Percentiles rank a stretch among this genome's conserved stretches.
Evolutionary conservation across 768 basidiomycete species (phyloP).

Genomic region (Trichaptum fuscoviolaceum): DNA sequence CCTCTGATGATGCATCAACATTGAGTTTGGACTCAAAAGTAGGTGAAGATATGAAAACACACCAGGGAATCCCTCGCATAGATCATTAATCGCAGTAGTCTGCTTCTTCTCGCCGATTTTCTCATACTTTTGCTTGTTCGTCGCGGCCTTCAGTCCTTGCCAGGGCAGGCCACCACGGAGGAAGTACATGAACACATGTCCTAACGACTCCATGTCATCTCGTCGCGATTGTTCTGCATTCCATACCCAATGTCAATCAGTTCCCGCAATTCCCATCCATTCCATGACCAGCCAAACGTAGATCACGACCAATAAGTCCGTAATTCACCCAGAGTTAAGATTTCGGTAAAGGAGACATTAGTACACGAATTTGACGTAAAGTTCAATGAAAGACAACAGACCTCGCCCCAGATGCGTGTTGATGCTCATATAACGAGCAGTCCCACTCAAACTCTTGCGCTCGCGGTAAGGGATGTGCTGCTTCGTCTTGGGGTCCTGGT

Average conservation of each 20-base stretch:
- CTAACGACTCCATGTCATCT: constrained; percentile 94
- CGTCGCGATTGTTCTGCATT: constrained; percentile 61
- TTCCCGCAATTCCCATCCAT: not conserved
- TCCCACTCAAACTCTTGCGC: constrained; percentile 93
- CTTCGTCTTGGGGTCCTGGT: constrained; percentile 96
- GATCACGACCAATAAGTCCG: not conserved
- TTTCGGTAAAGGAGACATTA: not conserved
- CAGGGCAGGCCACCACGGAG: constrained; percentile 93
- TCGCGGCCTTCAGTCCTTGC: constrained; percentile 96
- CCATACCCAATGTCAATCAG: not conserved
- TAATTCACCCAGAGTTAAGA: not conserved
- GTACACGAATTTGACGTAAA: not conserved
- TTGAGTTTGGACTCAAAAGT: constrained; percentile 6
- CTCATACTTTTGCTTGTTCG: constrained; percentile 99
- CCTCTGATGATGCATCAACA: constrained; percentile 50
- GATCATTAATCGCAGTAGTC: constrained; percentile 81
- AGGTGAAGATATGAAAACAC: constrained; percentile 18
- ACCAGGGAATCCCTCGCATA: constrained; percentile 98
- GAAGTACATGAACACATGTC: constrained; percentile 99
- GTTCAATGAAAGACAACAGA: constrained; percentile 29
- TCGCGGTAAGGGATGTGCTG: constrained; percentile 99
- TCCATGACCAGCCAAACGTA: no score
- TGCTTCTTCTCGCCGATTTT: constrained; percentile 99
- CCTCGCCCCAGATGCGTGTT: constrained; percentile 97
- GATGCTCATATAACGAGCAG: constrained; percentile 99